Conservation (phyloP, 2,329 filamentous ascomycete species). For the Aspergillus neotritici region DNA sequence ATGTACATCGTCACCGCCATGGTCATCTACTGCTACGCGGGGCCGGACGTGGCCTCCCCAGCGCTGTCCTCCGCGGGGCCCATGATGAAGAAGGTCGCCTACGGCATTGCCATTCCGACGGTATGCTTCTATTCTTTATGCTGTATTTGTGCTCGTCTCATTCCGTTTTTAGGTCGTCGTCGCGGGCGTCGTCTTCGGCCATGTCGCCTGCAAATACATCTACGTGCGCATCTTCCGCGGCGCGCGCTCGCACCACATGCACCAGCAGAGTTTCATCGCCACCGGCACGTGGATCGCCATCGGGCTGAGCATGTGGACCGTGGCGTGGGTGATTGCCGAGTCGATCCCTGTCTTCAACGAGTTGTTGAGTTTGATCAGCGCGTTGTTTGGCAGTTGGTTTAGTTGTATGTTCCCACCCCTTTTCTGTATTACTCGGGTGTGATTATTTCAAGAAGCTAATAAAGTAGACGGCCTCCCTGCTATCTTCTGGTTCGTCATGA, state of each 20-base stretch:
- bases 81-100: constrained; percentile 58
- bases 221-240: constrained; percentile 59
- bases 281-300: constrained; percentile 56
- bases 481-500: constrained; percentile 46
- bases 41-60: constrained; percentile 56
- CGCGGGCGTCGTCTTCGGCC: constrained; percentile 63
- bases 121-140: constrained; percentile 10
- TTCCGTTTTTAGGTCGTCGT: constrained; percentile 51
- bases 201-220: constrained; percentile 61
- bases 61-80: constrained; percentile 58
- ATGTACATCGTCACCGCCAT: constrained; percentile 62
- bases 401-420: constrained; percentile 37
- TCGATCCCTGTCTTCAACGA: constrained; percentile 64
- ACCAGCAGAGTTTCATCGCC: constrained; percentile 44
- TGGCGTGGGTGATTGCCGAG: constrained; percentile 63
- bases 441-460: not conserved
- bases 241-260: constrained; percentile 52
- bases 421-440: too few relatives aligned
- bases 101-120: constrained; percentile 62
- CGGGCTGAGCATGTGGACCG: constrained; percentile 50
- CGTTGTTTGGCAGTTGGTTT: constrained; percentile 63
- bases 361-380: constrained; percentile 57
- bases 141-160: not conserved
- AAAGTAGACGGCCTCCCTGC: constrained; percentile 36
- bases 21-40: constrained; percentile 63